Percentiles rank a stretch among this genome's conserved stretches.
Conservation (phyloP, 257 asterid genomes). For the Rhazya stricta region DNA sequence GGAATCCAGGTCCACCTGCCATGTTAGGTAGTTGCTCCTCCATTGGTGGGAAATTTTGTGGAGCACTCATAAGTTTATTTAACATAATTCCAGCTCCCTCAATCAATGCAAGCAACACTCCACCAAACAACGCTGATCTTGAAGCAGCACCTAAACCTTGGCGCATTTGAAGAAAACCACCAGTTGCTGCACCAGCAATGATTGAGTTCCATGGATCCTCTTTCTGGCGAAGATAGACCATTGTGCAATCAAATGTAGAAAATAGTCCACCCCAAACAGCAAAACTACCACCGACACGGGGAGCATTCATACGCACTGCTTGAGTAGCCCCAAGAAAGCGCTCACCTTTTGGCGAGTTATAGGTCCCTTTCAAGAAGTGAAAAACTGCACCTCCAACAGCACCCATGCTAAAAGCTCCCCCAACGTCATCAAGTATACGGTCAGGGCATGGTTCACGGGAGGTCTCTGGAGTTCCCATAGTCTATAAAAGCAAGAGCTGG, state of each 20-base stretch:
- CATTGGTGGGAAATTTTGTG: slow-evolving; percentile 55
- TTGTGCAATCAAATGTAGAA: slow-evolving; percentile 79
- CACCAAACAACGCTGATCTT: slow-evolving; percentile 64
- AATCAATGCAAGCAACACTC: slow-evolving; percentile 65
- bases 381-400: slow-evolving; percentile 80
- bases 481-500: not conserved
- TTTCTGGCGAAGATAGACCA: slow-evolving; percentile 73
- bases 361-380: slow-evolving; percentile 78
- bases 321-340: slow-evolving; percentile 72
- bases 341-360: slow-evolving; percentile 82
- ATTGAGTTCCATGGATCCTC: slow-evolving; percentile 93
- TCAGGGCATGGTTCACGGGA: slow-evolving; percentile 92
- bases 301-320: slow-evolving; percentile 92
- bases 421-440: slow-evolving; percentile 74
- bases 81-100: slow-evolving; percentile 86
- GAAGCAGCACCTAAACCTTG: slow-evolving; percentile 69
- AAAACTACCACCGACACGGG: slow-evolving; percentile 94
- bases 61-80: slow-evolving; percentile 55
- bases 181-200: slow-evolving; percentile 86
- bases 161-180: slow-evolving; percentile 84
- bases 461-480: slow-evolving; percentile 86
- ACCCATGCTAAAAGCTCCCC: slow-evolving; percentile 93
- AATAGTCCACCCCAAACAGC: slow-evolving; percentile 98
- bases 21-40: slow-evolving; percentile 46
- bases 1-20: slow-evolving; percentile 48